Base-by-base conservation (phyloP, 129 eudicot genomes). In the Deinandra increscens region DNA sequence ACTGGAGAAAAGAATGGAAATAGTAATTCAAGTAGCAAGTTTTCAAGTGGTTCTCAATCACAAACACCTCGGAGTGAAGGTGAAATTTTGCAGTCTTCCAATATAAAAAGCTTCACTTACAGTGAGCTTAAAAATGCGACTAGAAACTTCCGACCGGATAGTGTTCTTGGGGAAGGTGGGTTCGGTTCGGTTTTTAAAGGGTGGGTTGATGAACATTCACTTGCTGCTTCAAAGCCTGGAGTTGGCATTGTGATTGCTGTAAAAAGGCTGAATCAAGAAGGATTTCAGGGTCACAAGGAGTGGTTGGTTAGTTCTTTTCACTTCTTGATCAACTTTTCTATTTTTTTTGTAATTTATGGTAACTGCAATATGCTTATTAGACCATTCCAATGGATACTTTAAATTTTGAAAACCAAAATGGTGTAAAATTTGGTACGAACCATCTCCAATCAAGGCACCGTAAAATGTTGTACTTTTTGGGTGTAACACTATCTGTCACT, bases 101-200 rank as follows among this genome's bases (percentile, higher is more conserved):
- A 86, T 68, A 61, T 90, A 77, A 90, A 87, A 72, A 86, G 83
- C 79, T 90, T 82, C 80, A 71, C 87, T 1, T 84, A 80, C 44
- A 72, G 69, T 22, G 97, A 86, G 62, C 95, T 90, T 26, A 86
- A 70, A 70, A 73, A 79, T 0, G 80, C 88, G 33, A 90, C 97
- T 4, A 82, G 91, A 56, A 90, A 87, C 78, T 90, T 90, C 45
- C 90, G 97, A 12, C 88, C 91, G 0, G 97, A 90, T 65, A 84
- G 94, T 36, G 88, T 90, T 23, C 69, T 90, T 48, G 97, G 97
- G 2, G 88, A 84, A 82, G 97, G 97, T 7, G 97, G 97, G 4
- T 90, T 90, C 38, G 97, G 97, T 58, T 90, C 94, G 33, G 97
- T 90, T 19, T 90, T 78, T 78, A 90, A 90, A 75, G 97, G 97